Percentiles rank a stretch among this genome's conserved stretches.
Evolutionary conservation across 805 yeast genomes (phyloP).

Genomic region (Metschnikowia sp.): DNA sequence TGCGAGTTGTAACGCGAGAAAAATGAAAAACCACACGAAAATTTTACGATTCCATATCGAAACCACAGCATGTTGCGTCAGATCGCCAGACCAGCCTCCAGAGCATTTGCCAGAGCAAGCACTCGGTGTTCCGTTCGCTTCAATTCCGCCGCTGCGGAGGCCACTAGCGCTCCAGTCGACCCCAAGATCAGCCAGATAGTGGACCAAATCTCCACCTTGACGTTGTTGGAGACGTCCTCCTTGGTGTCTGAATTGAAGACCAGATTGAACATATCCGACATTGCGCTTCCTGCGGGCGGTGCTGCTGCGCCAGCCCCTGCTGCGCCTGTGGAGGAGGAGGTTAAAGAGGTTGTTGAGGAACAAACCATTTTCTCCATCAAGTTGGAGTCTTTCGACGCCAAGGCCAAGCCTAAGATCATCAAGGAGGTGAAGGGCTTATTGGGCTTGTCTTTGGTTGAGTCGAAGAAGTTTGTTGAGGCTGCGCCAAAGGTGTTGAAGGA

Average conservation of each 20-base stretch:
- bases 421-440: slow-evolving; percentile 92
- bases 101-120: slow-evolving; percentile 28
- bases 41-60: slow-evolving; percentile 10
- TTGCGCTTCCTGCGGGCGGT: slow-evolving; percentile 64
- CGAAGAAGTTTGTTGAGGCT: slow-evolving; percentile 95
- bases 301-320: slow-evolving; percentile 60
- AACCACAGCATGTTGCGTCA: slow-evolving; percentile 31
- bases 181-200: slow-evolving; percentile 88
- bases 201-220: slow-evolving; percentile 83
- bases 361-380: slow-evolving; percentile 90
- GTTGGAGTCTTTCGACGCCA: slow-evolving; percentile 90
- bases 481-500: slow-evolving; percentile 97
- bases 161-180: slow-evolving; percentile 55
- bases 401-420: slow-evolving; percentile 94
- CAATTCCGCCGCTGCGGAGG: slow-evolving; percentile 45
- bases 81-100: slow-evolving; percentile 35
- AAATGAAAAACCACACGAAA: slow-evolving; percentile 9
- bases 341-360: slow-evolving; percentile 78
- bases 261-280: slow-evolving; percentile 89
- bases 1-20: slow-evolving; percentile 3
- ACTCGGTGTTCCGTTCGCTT: slow-evolving; percentile 35
- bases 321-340: slow-evolving; percentile 70
- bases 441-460: slow-evolving; percentile 91
- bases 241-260: slow-evolving; percentile 76
- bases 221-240: slow-evolving; percentile 89